These are phyloP conservation scores for Mortierella polycephala DNA, from an alignment of 371 early-diverging fungal species.

Conservation along the genomic window DNA sequence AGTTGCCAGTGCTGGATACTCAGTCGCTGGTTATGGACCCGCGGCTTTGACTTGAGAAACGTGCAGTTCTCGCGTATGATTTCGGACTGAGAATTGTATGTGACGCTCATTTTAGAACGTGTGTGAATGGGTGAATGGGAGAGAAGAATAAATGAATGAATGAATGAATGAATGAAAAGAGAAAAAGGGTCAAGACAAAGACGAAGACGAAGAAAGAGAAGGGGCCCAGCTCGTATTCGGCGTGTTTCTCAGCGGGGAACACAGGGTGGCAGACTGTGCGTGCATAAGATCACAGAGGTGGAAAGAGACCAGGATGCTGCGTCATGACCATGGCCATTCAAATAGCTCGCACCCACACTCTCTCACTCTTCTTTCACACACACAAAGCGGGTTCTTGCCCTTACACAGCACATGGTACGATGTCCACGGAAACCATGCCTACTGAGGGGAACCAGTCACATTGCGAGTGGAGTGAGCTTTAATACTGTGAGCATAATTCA, in stretches of 20 bases:
- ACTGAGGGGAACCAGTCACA: no score
- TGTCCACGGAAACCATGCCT: no score
- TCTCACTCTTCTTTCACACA: no score
- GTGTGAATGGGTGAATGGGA: neutral
- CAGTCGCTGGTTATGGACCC: conserved; percentile 63
- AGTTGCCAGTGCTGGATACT: conserved; percentile 89
- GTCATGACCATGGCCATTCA: no score
- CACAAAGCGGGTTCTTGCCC: no score
- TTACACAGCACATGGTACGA: no score
- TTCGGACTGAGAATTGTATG: conserved; percentile 24
- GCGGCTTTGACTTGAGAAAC: conserved; percentile 58
- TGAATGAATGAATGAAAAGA: neutral
- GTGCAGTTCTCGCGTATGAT: conserved; percentile 51
- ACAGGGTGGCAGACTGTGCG: neutral
- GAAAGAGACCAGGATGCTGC: no score
- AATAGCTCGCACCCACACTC: no score
- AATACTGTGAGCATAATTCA: no score
- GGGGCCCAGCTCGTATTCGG: neutral
- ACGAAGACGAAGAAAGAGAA: neutral
- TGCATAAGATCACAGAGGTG: neutral
- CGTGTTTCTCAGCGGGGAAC: neutral
- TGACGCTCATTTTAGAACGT: conserved; percentile 14
- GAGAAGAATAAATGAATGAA: neutral
- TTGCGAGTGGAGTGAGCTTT: no score
- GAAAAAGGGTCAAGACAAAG: neutral